Conservation (phyloP, 140 eudicot species). For the Ambrosia hybrid region DNA sequence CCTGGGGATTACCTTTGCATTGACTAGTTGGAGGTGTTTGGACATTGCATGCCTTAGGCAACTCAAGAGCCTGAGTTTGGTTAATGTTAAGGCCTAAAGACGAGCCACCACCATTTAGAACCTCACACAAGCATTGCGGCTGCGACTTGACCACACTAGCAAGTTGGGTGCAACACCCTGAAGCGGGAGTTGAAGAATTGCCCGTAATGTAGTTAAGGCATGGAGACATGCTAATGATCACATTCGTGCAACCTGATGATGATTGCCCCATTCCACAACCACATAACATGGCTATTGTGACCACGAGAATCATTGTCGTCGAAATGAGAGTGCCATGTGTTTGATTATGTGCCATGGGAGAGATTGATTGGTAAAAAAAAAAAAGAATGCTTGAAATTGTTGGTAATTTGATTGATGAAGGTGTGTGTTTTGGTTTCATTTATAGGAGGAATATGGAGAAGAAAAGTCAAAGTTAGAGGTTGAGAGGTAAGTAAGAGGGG, state of each 20-base stretch:
- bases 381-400: too few relatives aligned
- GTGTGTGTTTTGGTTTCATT: too few relatives aligned
- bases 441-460: too few relatives aligned
- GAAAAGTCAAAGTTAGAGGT: too few relatives aligned
- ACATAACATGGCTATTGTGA: slow-evolving; percentile 25
- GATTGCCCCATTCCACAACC: slow-evolving; percentile 42
- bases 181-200: slow-evolving; percentile 36
- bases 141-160: too few relatives aligned
- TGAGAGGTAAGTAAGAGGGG: too few relatives aligned
- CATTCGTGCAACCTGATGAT: slow-evolving; percentile 42
- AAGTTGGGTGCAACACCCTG: slow-evolving; percentile 43
- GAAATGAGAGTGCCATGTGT: neutral
- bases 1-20: slow-evolving; percentile 42
- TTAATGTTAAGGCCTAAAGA: too few relatives aligned
- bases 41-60: too few relatives aligned
- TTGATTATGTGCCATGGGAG: slow-evolving; percentile 33
- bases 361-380: neutral
- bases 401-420: too few relatives aligned
- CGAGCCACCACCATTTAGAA: too few relatives aligned
- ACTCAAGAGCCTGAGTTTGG: too few relatives aligned
- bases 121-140: too few relatives aligned
- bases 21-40: slow-evolving; percentile 11
- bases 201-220: slow-evolving; percentile 55
- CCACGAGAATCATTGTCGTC: slow-evolving; percentile 1
- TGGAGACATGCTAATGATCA: slow-evolving; percentile 50